Conservation (phyloP, 768 basidiomycete species). For the Mycena indigotica region DNA sequence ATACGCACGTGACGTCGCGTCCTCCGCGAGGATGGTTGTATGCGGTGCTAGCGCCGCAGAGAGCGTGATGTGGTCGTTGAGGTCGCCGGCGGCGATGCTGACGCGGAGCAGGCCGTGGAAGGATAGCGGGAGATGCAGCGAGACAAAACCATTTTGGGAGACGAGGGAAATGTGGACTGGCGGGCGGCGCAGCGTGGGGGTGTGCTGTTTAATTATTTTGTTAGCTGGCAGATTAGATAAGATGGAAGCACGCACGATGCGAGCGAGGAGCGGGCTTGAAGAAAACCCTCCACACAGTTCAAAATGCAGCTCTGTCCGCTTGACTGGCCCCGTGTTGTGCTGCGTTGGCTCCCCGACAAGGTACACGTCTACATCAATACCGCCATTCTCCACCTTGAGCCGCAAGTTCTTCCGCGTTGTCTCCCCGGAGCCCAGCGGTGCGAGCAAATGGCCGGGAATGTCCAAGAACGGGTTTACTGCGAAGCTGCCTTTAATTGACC, state of each 20-base stretch:
- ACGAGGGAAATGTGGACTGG: conserved; percentile 37
- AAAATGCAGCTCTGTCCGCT: conserved; percentile 35
- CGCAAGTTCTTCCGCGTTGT: conserved; percentile 40
- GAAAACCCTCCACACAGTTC: conserved; percentile 32
- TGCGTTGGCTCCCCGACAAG: conserved; percentile 30
- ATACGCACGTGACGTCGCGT: conserved; percentile 32
- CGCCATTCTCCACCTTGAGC: conserved; percentile 41
- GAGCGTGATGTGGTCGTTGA: conserved; percentile 39
- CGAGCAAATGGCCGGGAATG: conserved; percentile 40
- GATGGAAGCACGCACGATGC: conserved; percentile 35
- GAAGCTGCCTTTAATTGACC: conserved; percentile 38
- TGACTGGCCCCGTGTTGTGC: conserved; percentile 2
- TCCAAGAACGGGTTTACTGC: conserved; percentile 44
- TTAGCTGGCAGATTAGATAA: background rate
- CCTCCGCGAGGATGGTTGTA: conserved; percentile 39
- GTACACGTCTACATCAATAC: conserved; percentile 45
- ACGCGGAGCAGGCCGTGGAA: conserved; percentile 45
- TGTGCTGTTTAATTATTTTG: conserved; percentile 30
- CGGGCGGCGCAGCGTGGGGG: conserved; percentile 35
- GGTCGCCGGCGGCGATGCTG: conserved; percentile 38
- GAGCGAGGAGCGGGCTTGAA: conserved; percentile 41
- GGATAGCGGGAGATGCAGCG: conserved; percentile 43
- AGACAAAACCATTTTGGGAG: conserved; percentile 33
- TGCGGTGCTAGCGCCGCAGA: conserved; percentile 30
- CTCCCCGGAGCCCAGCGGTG: conserved; percentile 30